phyloP scores from a whole-genome alignment of 352 stramenopile species.

The Globisporangium megalacanthum region DNA sequence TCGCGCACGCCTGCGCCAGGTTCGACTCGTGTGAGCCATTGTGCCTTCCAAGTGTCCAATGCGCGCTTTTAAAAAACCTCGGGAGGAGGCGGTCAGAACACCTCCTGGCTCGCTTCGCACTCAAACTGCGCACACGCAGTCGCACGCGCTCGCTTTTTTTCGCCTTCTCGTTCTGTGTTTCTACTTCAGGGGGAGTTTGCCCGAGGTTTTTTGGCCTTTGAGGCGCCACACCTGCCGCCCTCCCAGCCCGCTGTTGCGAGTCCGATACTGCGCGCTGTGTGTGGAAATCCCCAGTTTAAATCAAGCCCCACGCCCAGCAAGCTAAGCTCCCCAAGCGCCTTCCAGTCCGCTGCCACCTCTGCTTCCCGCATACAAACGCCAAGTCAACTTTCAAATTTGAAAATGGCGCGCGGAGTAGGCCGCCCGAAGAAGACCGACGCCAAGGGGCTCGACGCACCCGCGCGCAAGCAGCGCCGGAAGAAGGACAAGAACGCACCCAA shows the following conservation, averaged over 20 bases:
- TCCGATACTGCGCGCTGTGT: slow-evolving; percentile 16
- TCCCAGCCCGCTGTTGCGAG: neutral
- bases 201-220: slow-evolving; percentile 16
- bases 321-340: neutral
- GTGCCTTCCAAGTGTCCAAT: neutral
- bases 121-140: neutral
- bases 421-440: slow-evolving; percentile 62
- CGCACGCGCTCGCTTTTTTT: slow-evolving; percentile 5
- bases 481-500: slow-evolving; percentile 91
- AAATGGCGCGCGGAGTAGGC: slow-evolving; percentile 62
- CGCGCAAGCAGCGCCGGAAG: slow-evolving; percentile 84
- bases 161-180: slow-evolving; percentile 2
- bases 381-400: slow-evolving; percentile 34
- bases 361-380: slow-evolving; percentile 7
- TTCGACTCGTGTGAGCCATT: neutral
- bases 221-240: neutral
- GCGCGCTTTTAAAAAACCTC: neutral
- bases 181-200: slow-evolving; percentile 4
- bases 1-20: too few species aligned
- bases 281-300: slow-evolving; percentile 52
- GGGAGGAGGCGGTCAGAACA: slow-evolving; percentile 1
- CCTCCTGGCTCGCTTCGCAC: slow-evolving; percentile 1
- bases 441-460: slow-evolving; percentile 34
- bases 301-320: slow-evolving; percentile 34
- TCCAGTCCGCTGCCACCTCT: neutral